Percentiles rank a stretch among this genome's conserved stretches.
These are phyloP conservation scores for Dentipellis fragilis DNA, from an alignment of 768 basidiomycete species.

Conservation along the genomic window DNA sequence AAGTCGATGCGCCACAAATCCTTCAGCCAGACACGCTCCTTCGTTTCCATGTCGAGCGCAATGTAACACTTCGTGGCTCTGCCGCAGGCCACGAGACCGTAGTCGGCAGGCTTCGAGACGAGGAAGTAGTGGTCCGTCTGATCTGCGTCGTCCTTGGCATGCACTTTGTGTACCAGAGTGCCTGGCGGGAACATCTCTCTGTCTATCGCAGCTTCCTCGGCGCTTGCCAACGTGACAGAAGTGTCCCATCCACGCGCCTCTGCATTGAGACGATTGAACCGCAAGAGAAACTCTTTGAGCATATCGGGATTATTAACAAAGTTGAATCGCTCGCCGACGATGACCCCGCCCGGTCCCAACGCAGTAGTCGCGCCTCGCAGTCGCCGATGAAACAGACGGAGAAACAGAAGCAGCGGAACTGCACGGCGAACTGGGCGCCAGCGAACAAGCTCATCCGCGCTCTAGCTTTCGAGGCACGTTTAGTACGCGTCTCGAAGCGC, in stretches of 20 bases:
- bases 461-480: neutral
- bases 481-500: neutral
- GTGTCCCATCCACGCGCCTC: neutral
- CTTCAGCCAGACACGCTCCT: neutral
- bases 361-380: neutral
- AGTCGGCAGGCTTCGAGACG: neutral
- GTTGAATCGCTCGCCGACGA: neutral
- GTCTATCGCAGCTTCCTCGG: neutral
- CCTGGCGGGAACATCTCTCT: neutral
- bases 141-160: neutral
- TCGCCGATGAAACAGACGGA: neutral
- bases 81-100: neutral
- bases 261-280: neutral
- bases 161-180: neutral
- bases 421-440: neutral
- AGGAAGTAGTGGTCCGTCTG: neutral
- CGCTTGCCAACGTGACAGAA: neutral
- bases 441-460: neutral
- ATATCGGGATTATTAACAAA: neutral
- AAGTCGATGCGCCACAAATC: neutral
- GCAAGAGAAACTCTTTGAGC: neutral
- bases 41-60: neutral
- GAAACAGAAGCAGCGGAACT: neutral
- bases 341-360: constrained; percentile 3
- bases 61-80: neutral